A percentile compares a stretch with the other conserved stretches of the same genome.
These are phyloP conservation scores for Aspergillus coremiiformis DNA, from an alignment of 495 filamentous ascomycete species.

Conservation along the genomic window DNA sequence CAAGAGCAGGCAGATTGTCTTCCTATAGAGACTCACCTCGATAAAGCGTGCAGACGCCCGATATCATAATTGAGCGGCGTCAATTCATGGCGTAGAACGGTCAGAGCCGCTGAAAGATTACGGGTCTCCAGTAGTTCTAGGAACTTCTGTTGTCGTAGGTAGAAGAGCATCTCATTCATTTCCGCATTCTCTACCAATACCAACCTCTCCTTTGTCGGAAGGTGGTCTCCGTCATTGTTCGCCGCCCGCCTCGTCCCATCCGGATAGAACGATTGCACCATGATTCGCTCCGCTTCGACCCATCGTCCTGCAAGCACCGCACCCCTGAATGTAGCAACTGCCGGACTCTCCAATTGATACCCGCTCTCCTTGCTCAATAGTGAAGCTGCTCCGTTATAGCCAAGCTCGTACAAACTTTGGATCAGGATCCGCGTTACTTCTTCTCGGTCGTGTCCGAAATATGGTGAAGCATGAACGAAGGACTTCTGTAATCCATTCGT, in stretches of 20 bases:
- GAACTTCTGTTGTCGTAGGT: constrained; percentile 88
- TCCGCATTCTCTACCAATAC: constrained; percentile 51
- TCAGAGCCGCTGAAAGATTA: constrained; percentile 65
- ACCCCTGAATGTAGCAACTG: constrained; percentile 74
- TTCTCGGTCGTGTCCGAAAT: constrained; percentile 81
- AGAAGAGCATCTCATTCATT: constrained; percentile 61
- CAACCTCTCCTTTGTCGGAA: constrained; percentile 29
- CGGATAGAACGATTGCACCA: constrained; percentile 53
- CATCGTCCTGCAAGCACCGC: constrained; percentile 79
- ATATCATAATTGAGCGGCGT: constrained; percentile 80
- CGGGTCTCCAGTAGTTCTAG: constrained; percentile 77
- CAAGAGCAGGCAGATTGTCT: neutral
- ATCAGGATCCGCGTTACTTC: constrained; percentile 91
- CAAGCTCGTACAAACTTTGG: constrained; percentile 81
- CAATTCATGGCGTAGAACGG: constrained; percentile 77
- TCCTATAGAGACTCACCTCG: constrained; percentile 48
- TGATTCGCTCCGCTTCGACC: constrained; percentile 72
- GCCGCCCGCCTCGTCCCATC: constrained; percentile 45
- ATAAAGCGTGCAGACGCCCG: constrained; percentile 68
- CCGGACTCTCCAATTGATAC: constrained; percentile 76
- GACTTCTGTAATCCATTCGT: constrained; percentile 43
- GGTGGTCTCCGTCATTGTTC: constrained; percentile 21
- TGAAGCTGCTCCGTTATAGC: constrained; percentile 69
- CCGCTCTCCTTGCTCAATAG: constrained; percentile 75
- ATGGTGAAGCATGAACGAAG: constrained; percentile 34